Base-by-base conservation (phyloP, 805 yeast genomes). In the Schwanniomyces vanrijiae region DNA sequence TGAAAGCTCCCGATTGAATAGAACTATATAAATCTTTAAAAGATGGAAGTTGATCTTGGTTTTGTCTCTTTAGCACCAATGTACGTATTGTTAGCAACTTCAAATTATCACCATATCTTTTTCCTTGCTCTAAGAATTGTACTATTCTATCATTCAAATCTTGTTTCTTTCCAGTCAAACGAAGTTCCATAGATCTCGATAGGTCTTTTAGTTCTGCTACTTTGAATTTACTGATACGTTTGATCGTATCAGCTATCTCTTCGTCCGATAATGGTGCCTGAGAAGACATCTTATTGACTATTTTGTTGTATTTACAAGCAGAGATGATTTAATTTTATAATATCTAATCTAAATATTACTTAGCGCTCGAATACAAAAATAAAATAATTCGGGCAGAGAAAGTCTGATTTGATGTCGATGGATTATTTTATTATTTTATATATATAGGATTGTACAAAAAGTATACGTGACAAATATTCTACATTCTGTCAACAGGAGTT, bases 401-500 rank as follows among this genome's bases (percentile, higher is more conserved):
- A 24, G 8, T 5, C 8, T 24, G 3, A 5, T 31, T 31, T 31
- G 7, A 4, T 11, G 8, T 31, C 35, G 35, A 31, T 31, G 35
- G 19, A 31, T 31, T 31, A 14, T 31, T 31, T 31, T 31, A 31
- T 14, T 14, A 31, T 16, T 31, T 7, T 14, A 31, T 14, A 31
- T 31, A 31, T 31, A 14, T 14, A 18, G 11, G 16, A n/a, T 4
- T 31, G 7, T 31, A 28, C 14, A 28, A 19, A 31, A 21, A 38
- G 21, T 13, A 35, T 20, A 22, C 14, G n/a, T 26, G 9, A 10
- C 16, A 19, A 13, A 20, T 37, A 20, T 20, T n/a, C 71, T 77
- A 92, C 98, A 92, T 92, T 81, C 98, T 86, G 60, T 92, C 96
- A 52, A 94, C 98, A n/a, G 99, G 98, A 39, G 97, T 90, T 65